Base-by-base conservation (phyloP, 768 basidiomycete genomes). In the Russula vinacea region DNA sequence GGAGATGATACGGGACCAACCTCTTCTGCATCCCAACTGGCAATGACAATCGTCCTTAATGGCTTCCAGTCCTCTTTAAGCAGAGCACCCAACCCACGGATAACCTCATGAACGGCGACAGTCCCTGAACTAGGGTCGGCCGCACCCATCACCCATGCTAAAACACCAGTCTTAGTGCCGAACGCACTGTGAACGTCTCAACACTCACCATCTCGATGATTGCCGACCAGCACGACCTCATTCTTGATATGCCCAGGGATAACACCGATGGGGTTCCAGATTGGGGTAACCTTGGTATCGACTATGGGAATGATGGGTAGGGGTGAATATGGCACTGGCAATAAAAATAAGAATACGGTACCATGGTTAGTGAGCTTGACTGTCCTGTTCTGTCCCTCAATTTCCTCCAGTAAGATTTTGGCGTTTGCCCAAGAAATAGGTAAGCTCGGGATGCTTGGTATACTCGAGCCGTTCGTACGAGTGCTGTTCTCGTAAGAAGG, bases 351-450 rank as follows among this genome's bases (percentile, higher is more conserved):
- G 29, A 29, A 29, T 5, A 40, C 13, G 62, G 72, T 44, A 81
- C 82, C 82, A 67, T 86, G 76, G 72, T 90, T 91, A 26, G 81
- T 78, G 13, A 91, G 74, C 59, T 78, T 77, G 26, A 89, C 76
- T 13, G 76, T 76, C 17, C 74, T 77, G 56, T 80, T 72, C 71
- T 74, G 32, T 64, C 80, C 81, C 45, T 77, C 72, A 29, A 85
- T 72, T 56, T 80, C 78, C 51, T 78, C 71, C 37, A 89, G 73
- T 4, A 91, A 74, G 10, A 80, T 79, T 57, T 83, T 73, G 0
- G 92, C 94, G 71, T 94, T 96, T 52, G 79, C 76, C 87, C 91
- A 95, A 0, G 89, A 92, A 67, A 97, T 84, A 1, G 96, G 96
- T n/a, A 98, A 74, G 70, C 91, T 93, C n/a, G 92, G 91, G 65